A percentile compares a stretch with the other conserved stretches of the same genome.
phyloP scores from a whole-genome alignment of 495 filamentous ascomycete genomes.

The Tuber brumale region DNA sequence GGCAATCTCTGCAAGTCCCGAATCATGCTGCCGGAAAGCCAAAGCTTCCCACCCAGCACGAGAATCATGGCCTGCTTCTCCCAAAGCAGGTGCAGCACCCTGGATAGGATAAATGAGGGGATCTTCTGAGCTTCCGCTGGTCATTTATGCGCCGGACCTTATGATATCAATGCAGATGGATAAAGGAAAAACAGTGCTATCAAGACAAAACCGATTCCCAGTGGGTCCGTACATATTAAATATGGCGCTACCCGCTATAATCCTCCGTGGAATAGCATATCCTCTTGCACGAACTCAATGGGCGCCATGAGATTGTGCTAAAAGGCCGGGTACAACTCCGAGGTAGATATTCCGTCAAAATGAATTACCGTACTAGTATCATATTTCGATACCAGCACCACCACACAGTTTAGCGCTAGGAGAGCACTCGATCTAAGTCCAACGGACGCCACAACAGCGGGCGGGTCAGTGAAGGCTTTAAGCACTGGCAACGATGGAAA shows the following conservation, averaged over 20 bases:
- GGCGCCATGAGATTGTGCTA: background rate
- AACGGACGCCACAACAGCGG: background rate
- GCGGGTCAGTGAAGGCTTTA: background rate
- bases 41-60: conserved; percentile 38
- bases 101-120: conserved; percentile 40
- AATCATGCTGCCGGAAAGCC: conserved; percentile 49
- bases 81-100: conserved; percentile 41
- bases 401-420: background rate
- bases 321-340: background rate
- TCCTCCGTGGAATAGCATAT: background rate
- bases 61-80: conserved; percentile 39
- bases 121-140: conserved; percentile 13
- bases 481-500: too few relatives aligned
- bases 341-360: background rate
- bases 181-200: background rate
- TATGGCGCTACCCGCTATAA: background rate
- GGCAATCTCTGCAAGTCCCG: conserved; percentile 53
- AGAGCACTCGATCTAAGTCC: background rate
- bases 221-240: background rate
- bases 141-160: conserved; percentile 3
- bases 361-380: background rate
- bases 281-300: background rate
- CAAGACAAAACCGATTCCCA: background rate
- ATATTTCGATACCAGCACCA: background rate
- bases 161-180: background rate